phyloP scores from a whole-genome alignment of 768 basidiomycete genomes.

The Psilocybe cyanescens region DNA sequence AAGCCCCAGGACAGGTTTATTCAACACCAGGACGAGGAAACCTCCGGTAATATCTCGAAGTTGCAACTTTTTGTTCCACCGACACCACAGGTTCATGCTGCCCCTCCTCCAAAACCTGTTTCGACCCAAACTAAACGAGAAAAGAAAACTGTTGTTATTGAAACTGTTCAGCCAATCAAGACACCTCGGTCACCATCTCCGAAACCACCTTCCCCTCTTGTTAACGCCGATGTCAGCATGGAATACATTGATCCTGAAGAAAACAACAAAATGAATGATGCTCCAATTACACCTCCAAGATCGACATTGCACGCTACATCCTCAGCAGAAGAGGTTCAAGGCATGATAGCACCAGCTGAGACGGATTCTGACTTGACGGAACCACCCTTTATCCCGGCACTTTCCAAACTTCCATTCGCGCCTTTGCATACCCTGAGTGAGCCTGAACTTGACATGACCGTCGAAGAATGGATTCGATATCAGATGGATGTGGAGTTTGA shows the following conservation, averaged over 20 bases:
- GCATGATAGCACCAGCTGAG: background rate
- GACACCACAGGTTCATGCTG: background rate
- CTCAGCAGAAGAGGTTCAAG: background rate
- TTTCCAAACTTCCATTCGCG: slow-evolving; percentile 51
- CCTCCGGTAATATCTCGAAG: slow-evolving; percentile 1
- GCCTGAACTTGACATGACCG: slow-evolving; percentile 74
- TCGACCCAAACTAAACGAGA: slow-evolving; percentile 1
- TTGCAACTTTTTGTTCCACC: background rate
- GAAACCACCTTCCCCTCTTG: slow-evolving; percentile 3
- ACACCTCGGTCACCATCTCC: slow-evolving; percentile 9
- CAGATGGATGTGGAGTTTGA: slow-evolving; percentile 75
- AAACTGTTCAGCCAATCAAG: slow-evolving; percentile 11
- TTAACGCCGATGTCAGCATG: slow-evolving; percentile 33
- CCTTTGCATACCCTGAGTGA: slow-evolving; percentile 53
- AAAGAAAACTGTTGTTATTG: slow-evolving; percentile 8
- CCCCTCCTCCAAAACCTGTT: slow-evolving; percentile 4
- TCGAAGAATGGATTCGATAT: slow-evolving; percentile 82
- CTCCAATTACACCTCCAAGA: slow-evolving; percentile 20
- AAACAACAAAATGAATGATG: slow-evolving; percentile 11
- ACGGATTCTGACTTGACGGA: slow-evolving; percentile 7
- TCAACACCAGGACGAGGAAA: slow-evolving; percentile 10
- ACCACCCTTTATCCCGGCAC: slow-evolving; percentile 36
- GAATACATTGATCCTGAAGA: slow-evolving; percentile 20
- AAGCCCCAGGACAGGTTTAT: background rate
- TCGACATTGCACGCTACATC: slow-evolving; percentile 1